Evolutionary conservation across 176 grass and related monocot genomes (phyloP).

Genomic region (Triticum dicoccoides): DNA sequence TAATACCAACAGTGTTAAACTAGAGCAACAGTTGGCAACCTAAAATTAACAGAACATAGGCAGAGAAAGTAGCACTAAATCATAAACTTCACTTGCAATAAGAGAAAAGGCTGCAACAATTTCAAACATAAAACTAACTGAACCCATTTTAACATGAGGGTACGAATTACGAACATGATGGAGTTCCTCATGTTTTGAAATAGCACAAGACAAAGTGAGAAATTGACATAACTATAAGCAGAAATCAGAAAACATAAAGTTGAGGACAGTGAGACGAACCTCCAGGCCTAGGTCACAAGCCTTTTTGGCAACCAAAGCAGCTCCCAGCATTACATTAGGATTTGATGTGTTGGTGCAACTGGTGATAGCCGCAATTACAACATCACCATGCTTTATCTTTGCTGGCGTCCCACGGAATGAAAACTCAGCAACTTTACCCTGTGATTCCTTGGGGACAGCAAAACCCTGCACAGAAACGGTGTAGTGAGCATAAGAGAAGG

Average conservation of each 20-base stretch:
- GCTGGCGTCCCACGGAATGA: constrained; percentile 79
- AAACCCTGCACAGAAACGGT: constrained; percentile 67
- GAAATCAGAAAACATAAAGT: background rate
- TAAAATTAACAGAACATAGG: background rate
- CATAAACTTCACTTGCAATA: background rate
- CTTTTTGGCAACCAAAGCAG: constrained; percentile 97
- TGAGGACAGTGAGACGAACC: constrained; percentile 37
- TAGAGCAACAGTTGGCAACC: background rate
- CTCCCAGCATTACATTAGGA: constrained; percentile 96
- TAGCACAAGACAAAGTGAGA: background rate
- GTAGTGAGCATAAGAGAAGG: constrained; percentile 16
- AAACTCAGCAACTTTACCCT: constrained; percentile 86
- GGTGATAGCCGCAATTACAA: constrained; percentile 98
- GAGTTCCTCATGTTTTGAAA: constrained; percentile 11
- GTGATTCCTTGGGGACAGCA: constrained; percentile 94
- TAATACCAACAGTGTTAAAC: constrained; percentile 21
- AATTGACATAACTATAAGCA: background rate
- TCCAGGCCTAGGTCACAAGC: constrained; percentile 95
- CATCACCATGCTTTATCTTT: constrained; percentile 89
- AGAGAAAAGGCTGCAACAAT: background rate
- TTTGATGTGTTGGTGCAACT: constrained; percentile 99
- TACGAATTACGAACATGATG: constrained; percentile 4
- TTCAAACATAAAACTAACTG: background rate
- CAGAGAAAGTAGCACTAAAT: background rate
- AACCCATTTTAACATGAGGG: background rate